Evolutionary conservation across 352 stramenopile species (phyloP), one percentile per base, ranked within the genome.

Genomic region (Phytophthora ramorum): DNA sequence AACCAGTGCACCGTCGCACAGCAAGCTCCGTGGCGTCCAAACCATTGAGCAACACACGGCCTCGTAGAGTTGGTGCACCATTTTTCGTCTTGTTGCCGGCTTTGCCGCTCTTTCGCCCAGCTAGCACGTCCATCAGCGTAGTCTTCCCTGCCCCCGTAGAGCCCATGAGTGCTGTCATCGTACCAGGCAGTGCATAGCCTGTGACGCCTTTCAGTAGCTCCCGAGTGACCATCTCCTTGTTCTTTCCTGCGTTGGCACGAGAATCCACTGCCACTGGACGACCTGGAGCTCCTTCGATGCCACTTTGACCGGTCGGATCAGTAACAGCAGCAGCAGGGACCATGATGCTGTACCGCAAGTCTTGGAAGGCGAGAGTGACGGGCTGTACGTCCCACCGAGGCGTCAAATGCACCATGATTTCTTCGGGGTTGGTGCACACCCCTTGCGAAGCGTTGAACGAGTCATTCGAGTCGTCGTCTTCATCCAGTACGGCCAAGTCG

Each of bases 111-210:
- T 98, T 98, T 45, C 95, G 78, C 19, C 96, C 76, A n/a, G 94
- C 89, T 45, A 99, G 90, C 0, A 98, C 93, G 73, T 99, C 93
- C 66, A 98, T 85, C 3, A 98, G 78, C 4, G 95, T 98, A 1
- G 81, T 92, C 50, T 88, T 96, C 13, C 89, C 89, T 3, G 89
- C 89, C 17, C 87, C 90, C 30, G 69, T 89, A 19, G 76, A 91
- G 8, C 91, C 91, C 87, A 97, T 97, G 2, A 98, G 73, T 26
- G 89, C 92, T 32, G 89, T 97, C 73, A 98, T 88, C 14, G 79
- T 93, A 7, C 90, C 89, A n/a, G 89, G 77, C 19, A 85, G 50
- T 22, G 92, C 80, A 35, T 91, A 89, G 7, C 90, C 90, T 43
- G 59, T 85, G n/a, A 97, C 76, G 28, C 78, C 83, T 47, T 93